These are phyloP conservation scores for Colletotrichum echinochloae DNA, from an alignment of 2,329 filamentous ascomycete genomes.

Conservation along the genomic window DNA sequence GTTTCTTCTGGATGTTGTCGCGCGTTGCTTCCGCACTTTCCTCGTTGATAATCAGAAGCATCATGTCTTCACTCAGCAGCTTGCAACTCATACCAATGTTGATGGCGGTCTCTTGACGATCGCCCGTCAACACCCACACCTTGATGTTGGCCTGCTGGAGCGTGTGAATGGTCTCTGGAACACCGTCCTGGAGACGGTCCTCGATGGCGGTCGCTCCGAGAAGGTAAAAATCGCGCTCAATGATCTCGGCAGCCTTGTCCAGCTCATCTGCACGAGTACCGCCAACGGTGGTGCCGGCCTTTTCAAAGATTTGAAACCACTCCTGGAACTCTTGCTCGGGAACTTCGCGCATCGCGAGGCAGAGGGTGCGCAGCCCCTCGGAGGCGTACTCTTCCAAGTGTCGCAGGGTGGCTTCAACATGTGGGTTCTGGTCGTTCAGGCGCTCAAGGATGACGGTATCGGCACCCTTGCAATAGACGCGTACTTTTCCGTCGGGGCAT, in stretches of 20 bases:
- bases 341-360: slow-evolving; percentile 92
- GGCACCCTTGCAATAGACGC: slow-evolving; percentile 95
- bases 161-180: slow-evolving; percentile 97
- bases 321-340: slow-evolving; percentile 89
- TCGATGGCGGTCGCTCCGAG: slow-evolving; percentile 97
- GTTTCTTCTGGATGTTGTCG: slow-evolving; percentile 92
- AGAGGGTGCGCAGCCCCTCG: slow-evolving; percentile 93
- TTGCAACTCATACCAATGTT: slow-evolving; percentile 99
- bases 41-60: slow-evolving; percentile 95
- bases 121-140: slow-evolving; percentile 97
- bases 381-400: slow-evolving; percentile 99
- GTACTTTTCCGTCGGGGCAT: slow-evolving; percentile 94
- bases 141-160: slow-evolving; percentile 98
- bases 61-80: slow-evolving; percentile 98
- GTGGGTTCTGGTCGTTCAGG: slow-evolving; percentile 83
- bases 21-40: slow-evolving; percentile 82
- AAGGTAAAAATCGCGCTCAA: slow-evolving; percentile 91
- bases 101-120: slow-evolving; percentile 98
- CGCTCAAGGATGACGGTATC: slow-evolving; percentile 98
- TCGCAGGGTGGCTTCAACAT: slow-evolving; percentile 88
- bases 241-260: slow-evolving; percentile 96
- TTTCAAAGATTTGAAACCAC: slow-evolving; percentile 89
- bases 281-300: slow-evolving; percentile 87
- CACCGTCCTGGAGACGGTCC: slow-evolving; percentile 95
- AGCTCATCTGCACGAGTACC: slow-evolving; percentile 94